phyloP scores from a whole-genome alignment of 805 yeast genomes.

The Trichomonascus vanleenenianus region DNA sequence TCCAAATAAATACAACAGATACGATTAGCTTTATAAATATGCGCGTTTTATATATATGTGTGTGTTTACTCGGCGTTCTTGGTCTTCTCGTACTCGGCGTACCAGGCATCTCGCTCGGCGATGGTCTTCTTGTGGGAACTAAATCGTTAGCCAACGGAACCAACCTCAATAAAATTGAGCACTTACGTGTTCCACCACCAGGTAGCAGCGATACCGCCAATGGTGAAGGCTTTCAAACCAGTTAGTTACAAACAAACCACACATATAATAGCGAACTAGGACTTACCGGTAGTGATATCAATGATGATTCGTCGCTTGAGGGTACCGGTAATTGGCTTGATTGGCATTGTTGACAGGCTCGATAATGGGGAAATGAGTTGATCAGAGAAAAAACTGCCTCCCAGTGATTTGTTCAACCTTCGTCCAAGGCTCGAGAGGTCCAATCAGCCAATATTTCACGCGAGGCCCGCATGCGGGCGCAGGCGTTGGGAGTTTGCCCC shows the following conservation, averaged over 20 bases:
- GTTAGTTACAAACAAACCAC: constrained; percentile 2
- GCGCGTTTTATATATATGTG: neutral
- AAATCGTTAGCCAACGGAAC: neutral
- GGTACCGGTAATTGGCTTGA: constrained; percentile 81
- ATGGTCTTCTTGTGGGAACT: constrained; percentile 66
- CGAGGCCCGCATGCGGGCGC: no score
- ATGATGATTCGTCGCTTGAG: constrained; percentile 73
- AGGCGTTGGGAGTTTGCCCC: no score
- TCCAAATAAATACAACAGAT: neutral
- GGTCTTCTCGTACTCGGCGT: constrained; percentile 67
- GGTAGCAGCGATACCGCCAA: constrained; percentile 51
- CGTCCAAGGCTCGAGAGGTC: no score
- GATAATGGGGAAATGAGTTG: neutral
- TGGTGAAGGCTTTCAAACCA: neutral
- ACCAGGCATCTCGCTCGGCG: constrained; percentile 75
- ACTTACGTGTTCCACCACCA: constrained; percentile 49
- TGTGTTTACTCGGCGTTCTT: constrained; percentile 36
- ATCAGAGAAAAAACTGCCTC: neutral
- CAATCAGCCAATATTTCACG: no score
- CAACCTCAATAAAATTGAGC: no score
- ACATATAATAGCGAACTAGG: neutral
- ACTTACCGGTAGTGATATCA: constrained; percentile 68
- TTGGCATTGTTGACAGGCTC: neutral
- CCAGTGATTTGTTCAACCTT: no score
- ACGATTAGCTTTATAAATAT: neutral